Evolutionary conservation across 2,329 filamentous ascomycete species (phyloP).

Genomic region (Drechslerella dactyloides): DNA sequence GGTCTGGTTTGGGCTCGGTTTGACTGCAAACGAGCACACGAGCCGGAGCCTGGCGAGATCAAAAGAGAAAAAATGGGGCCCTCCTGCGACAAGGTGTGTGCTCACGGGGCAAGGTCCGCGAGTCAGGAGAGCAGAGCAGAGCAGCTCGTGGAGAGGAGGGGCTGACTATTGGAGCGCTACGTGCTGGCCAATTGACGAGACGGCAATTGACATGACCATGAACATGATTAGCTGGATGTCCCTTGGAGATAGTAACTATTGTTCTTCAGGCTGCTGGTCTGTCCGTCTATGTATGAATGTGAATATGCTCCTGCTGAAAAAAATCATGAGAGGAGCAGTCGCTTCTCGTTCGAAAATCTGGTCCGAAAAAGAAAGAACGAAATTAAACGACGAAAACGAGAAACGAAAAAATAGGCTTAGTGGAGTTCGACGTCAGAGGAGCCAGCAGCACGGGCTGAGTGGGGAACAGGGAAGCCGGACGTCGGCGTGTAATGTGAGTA

Average conservation of each 20-base stretch:
- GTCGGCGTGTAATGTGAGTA: too few relatives aligned
- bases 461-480: too few relatives aligned
- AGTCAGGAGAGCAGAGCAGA: slow-evolving; percentile 20
- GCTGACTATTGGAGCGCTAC: slow-evolving; percentile 17
- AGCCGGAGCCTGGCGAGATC: slow-evolving; percentile 24
- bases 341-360: neutral
- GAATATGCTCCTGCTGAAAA: too few relatives aligned
- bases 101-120: slow-evolving; percentile 9
- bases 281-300: too few relatives aligned
- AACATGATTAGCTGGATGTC: neutral
- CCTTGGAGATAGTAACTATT: neutral
- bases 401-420: neutral
- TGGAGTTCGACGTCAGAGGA: neutral
- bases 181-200: slow-evolving; percentile 16
- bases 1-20: slow-evolving; percentile 17
- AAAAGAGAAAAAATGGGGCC: slow-evolving; percentile 30
- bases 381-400: neutral
- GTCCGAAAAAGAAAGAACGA: neutral
- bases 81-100: slow-evolving; percentile 9
- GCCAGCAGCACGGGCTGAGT: too few relatives aligned
- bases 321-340: neutral
- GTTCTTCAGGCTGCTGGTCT: too few relatives aligned
- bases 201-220: neutral
- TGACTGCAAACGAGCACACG: slow-evolving; percentile 34
- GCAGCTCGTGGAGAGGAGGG: neutral